Conservation (phyloP, 2,329 filamentous ascomycete species). For the Diplodia scrobiculata region DNA sequence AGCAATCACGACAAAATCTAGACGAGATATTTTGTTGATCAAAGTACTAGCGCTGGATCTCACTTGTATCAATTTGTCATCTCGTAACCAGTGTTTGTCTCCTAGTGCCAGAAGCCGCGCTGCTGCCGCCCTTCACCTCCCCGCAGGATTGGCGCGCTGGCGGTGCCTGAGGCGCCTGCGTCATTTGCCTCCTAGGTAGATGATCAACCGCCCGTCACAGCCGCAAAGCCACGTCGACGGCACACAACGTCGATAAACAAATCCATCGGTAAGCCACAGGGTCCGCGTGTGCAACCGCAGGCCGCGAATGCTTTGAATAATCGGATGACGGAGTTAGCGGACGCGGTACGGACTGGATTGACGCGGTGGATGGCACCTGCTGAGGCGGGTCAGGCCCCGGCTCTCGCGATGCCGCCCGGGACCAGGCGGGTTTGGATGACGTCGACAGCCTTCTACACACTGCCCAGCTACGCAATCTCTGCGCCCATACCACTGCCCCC, state of each 20-base stretch:
- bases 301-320: not conserved
- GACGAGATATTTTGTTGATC: not conserved
- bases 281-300: not conserved
- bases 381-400: slow-evolving; percentile 1
- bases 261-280: slow-evolving; percentile 7
- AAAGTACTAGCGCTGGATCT: not conserved
- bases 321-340: slow-evolving; percentile 12
- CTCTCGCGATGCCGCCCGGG: not conserved
- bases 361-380: slow-evolving; percentile 6
- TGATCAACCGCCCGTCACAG: slow-evolving; percentile 21
- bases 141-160: not conserved
- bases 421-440: slow-evolving; percentile 22
- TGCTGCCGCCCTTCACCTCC: not conserved
- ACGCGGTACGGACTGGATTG: not conserved
- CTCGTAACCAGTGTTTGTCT: not conserved
- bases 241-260: not conserved
- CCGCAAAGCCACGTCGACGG: slow-evolving; percentile 21
- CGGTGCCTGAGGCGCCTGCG: slow-evolving; percentile 19
- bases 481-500: slow-evolving; percentile 6
- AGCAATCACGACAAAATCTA: not conserved
- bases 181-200: not conserved
- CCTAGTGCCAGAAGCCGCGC: not conserved
- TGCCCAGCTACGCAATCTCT: slow-evolving; percentile 28
- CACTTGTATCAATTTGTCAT: not conserved
- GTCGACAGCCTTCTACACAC: slow-evolving; percentile 2